Evolutionary conservation across 2,329 filamentous ascomycete species (phyloP).

Genomic region (Clarireedia hainanense): DNA sequence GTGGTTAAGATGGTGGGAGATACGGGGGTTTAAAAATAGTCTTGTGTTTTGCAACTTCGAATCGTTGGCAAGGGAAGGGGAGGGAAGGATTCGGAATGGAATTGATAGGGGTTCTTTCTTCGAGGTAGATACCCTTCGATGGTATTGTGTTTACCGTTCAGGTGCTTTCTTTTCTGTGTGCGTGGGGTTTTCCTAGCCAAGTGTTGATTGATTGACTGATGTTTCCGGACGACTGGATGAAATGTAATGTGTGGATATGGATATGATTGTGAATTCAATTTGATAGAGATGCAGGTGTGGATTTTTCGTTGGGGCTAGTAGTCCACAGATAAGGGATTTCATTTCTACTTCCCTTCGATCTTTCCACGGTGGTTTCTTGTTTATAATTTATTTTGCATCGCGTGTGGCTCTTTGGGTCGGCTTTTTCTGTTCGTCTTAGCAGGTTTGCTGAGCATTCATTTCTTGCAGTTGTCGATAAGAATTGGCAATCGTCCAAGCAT

Average conservation of each 20-base stretch:
- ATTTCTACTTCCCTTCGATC: too few species aligned
- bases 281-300: too few species aligned
- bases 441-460: too few species aligned
- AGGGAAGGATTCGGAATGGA: not conserved
- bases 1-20: too few species aligned
- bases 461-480: too few species aligned
- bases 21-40: not conserved
- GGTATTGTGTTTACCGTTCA: conserved; percentile 4
- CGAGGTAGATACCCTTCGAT: conserved; percentile 5
- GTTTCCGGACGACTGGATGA: too few species aligned
- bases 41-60: not conserved
- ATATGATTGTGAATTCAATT: not conserved
- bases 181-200: not conserved
- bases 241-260: not conserved
- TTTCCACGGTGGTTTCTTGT: too few species aligned
- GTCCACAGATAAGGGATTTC: too few species aligned
- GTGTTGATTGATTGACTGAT: not conserved
- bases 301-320: not conserved
- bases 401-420: too few species aligned
- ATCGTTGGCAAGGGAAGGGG: not conserved
- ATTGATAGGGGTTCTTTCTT: not conserved
- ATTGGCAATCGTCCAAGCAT: too few species aligned
- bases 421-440: too few species aligned
- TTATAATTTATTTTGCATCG: too few species aligned
- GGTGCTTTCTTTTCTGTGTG: not conserved